These are phyloP conservation scores for Lonicera japonica DNA, from an alignment of 129 eudicot species.

Conservation along the genomic window DNA sequence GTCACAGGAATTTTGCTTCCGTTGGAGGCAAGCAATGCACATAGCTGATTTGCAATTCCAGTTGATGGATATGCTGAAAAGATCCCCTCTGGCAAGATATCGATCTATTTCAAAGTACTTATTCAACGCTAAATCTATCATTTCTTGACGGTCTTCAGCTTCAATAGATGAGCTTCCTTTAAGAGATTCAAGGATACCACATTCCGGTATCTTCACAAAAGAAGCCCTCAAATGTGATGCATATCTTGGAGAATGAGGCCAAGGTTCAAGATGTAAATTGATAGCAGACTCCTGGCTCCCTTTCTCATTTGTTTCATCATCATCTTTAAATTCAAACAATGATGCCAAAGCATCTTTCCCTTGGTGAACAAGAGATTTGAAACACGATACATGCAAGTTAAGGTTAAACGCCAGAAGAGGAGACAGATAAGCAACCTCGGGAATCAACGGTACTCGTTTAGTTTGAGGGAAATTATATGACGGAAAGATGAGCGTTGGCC, in stretches of 20 bases:
- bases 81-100: slow-evolving; percentile 80
- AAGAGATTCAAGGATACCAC: slow-evolving; percentile 71
- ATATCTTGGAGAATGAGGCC: slow-evolving; percentile 46
- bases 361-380: slow-evolving; percentile 57
- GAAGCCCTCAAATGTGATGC: slow-evolving; percentile 88
- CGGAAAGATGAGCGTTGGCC: slow-evolving; percentile 58
- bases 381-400: slow-evolving; percentile 63
- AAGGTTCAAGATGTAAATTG: slow-evolving; percentile 49
- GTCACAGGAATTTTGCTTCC: slow-evolving; percentile 22
- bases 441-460: slow-evolving; percentile 23
- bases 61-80: slow-evolving; percentile 57
- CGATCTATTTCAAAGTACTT: slow-evolving; percentile 76
- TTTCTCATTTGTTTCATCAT: slow-evolving; percentile 24
- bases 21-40: slow-evolving; percentile 64
- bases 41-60: slow-evolving; percentile 83
- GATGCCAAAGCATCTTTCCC: slow-evolving; percentile 61
- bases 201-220: slow-evolving; percentile 84
- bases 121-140: slow-evolving; percentile 72
- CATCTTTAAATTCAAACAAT: slow-evolving; percentile 38
- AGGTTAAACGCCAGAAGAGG: slow-evolving; percentile 81
- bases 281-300: slow-evolving; percentile 27
- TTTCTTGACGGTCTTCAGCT: slow-evolving; percentile 69
- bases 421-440: slow-evolving; percentile 69
- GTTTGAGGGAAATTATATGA: slow-evolving; percentile 35
- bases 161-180: slow-evolving; percentile 57